Evolutionary conservation across 129 eudicot species (phyloP).

Genomic region (Arctium lappa): DNA sequence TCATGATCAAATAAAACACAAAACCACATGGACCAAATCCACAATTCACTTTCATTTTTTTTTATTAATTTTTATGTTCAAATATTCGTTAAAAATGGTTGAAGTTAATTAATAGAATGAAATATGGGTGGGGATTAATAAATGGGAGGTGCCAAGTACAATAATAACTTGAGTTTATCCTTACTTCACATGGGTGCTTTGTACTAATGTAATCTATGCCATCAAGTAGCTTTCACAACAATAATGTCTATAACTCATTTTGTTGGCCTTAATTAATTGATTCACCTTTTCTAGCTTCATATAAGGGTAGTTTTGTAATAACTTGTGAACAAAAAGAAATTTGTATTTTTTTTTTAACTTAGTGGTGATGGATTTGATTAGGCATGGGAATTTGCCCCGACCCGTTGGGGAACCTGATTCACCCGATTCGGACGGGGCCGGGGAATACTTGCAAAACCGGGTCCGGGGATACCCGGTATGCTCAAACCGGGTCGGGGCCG

Average conservation of each 20-base stretch:
- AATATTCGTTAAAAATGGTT: neutral
- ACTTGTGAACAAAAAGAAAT: too few species aligned
- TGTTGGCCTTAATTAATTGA: neutral
- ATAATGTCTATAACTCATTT: neutral
- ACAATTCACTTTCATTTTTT: too few species aligned
- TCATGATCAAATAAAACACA: too few species aligned
- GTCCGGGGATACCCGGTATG: too few species aligned
- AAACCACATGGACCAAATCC: too few species aligned
- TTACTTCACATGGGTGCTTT: constrained; percentile 19
- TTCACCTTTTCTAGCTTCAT: neutral
- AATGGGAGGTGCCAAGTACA: neutral
- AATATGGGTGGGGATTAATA: constrained; percentile 10
- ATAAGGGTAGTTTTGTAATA: neutral
- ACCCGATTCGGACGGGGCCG: too few species aligned
- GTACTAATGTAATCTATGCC: constrained; percentile 7
- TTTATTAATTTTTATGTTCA: neutral
- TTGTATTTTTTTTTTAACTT: too few species aligned
- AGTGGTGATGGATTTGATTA: too few species aligned
- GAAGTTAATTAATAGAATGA: neutral
- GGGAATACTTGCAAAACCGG: too few species aligned
- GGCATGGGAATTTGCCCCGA: too few species aligned
- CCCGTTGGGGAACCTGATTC: too few species aligned
- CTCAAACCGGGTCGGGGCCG: too few species aligned
- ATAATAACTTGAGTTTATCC: neutral
- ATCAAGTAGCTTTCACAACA: constrained; percentile 10